Evolutionary conservation across 495 filamentous ascomycete species (phyloP).

Genomic region (Tuber borchii): DNA sequence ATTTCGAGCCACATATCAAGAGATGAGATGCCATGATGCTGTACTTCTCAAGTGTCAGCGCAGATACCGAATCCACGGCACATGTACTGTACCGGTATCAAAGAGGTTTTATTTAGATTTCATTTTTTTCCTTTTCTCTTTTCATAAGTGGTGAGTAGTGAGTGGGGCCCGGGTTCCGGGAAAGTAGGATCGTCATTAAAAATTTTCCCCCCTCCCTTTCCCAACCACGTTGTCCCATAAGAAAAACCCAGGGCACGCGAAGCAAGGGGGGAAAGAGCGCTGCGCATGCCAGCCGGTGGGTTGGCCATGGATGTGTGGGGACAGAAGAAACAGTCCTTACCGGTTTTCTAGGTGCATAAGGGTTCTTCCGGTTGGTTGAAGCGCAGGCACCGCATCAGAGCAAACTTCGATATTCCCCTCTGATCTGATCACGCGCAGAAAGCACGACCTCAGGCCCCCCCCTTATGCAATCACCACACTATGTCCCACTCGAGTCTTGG

Average conservation of each 20-base stretch:
- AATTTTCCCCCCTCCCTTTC: not conserved
- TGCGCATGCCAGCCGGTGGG: not conserved
- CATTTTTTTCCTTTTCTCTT: not conserved
- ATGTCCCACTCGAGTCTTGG: not conserved
- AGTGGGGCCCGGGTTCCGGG: not conserved
- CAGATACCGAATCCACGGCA: not conserved
- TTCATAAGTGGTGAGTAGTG: not conserved
- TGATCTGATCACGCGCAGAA: not conserved
- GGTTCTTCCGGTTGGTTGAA: not conserved
- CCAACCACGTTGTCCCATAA: not conserved
- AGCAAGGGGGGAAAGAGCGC: not conserved
- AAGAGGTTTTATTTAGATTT: not conserved
- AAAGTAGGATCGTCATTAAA: not conserved
- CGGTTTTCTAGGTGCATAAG: not conserved
- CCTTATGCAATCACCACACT: not conserved
- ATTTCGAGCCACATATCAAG: constrained; percentile 2
- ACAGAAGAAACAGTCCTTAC: not conserved
- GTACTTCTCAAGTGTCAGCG: not conserved
- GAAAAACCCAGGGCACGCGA: not conserved
- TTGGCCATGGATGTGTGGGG: not conserved
- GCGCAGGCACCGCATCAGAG: not conserved
- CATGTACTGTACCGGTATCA: not conserved
- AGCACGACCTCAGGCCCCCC: not conserved
- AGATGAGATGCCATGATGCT: constrained; percentile 4
- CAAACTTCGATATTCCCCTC: not conserved